Evolutionary conservation across 768 basidiomycete genomes (phyloP).

Genomic region (Russula griseocarnosa): DNA sequence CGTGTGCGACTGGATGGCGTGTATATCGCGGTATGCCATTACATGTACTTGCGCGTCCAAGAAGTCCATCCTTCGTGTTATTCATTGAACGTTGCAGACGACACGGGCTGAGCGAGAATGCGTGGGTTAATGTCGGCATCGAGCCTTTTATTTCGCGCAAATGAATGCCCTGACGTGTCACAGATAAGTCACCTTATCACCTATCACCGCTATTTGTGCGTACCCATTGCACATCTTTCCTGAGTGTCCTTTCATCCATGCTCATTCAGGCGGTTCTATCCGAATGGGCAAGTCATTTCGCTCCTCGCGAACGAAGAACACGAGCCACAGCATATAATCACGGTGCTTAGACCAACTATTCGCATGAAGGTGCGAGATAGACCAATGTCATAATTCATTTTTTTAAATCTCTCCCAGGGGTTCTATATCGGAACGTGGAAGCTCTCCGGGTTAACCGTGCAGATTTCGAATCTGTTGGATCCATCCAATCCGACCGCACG

Average conservation of each 20-base stretch:
- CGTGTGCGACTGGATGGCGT: constrained; percentile 82
- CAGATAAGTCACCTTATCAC: constrained; percentile 84
- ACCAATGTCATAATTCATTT: background rate
- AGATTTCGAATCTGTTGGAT: constrained; percentile 63
- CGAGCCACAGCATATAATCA: constrained; percentile 67
- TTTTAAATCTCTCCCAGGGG: constrained; percentile 45
- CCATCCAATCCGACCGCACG: constrained; percentile 37
- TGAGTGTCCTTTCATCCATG: background rate
- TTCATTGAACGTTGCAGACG: constrained; percentile 43
- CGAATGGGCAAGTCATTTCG: constrained; percentile 81
- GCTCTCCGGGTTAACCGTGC: constrained; percentile 57
- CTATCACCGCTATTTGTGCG: constrained; percentile 88
- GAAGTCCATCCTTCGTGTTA: constrained; percentile 16
- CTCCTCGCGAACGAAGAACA: constrained; percentile 78
- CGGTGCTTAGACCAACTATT: constrained; percentile 67
- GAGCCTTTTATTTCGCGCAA: background rate
- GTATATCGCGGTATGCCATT: constrained; percentile 90
- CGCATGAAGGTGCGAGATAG: constrained; percentile 63
- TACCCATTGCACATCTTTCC: constrained; percentile 6
- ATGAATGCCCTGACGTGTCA: constrained; percentile 20
- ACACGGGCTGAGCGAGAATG: constrained; percentile 72
- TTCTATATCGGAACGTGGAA: constrained; percentile 69
- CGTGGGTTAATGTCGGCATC: constrained; percentile 76
- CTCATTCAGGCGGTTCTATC: constrained; percentile 69
- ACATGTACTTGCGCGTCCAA: constrained; percentile 50